Base-by-base conservation (phyloP, 352 stramenopile species). In the Phytopythium cucurbitacearum region DNA sequence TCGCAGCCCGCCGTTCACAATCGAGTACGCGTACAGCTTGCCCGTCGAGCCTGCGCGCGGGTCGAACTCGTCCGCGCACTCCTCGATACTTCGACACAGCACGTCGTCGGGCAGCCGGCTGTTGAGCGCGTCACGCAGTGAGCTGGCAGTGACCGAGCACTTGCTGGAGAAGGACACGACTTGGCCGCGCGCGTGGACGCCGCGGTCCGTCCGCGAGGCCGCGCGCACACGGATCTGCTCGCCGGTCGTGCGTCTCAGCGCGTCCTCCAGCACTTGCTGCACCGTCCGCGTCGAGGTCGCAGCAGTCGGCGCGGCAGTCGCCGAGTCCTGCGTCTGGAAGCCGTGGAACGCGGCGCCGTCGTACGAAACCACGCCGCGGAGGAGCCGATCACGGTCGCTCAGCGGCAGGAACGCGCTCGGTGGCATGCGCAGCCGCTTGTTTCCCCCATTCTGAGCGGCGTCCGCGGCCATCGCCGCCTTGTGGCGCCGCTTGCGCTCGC, bases 111-210 rank as follows among this genome's bases (percentile, higher is more conserved):
- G 76, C 40, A 93, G 59, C 3, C 82, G 71, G n/a, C 64, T 91
- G 59, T 93, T 93, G 48, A 93, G 59, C 3, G 82, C 79, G 48
- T 84, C 70, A 6, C 80, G 69, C 40, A 90, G 84, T 33, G 57
- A 59, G 41, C 58, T 42, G 53, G 87, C 76, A 8, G 68, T 50
- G 37, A 60, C 64, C 5, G 21, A 47, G 50, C 86, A 94, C 0
- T 59, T 59, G 57, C 96, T 89, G 53, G 83, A 63, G 57, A 98
- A 97, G 59, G 94, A 85, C 48, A 97, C 56, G 10, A 95, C 88
- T 62, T 98, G 92, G 34, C 91, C 91, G 4, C 80, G 53, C 3
- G 92, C 88, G 67, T 98, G 92, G 15, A 98, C 95, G 21, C 92
- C 92, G 7, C 81, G 76, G 74, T 98, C 95, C 0, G 95, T 98